Percentiles rank a stretch among this genome's conserved stretches.
Evolutionary conservation across 2,329 filamentous ascomycete species (phyloP).

Genomic region (Diplocarpon rosae): DNA sequence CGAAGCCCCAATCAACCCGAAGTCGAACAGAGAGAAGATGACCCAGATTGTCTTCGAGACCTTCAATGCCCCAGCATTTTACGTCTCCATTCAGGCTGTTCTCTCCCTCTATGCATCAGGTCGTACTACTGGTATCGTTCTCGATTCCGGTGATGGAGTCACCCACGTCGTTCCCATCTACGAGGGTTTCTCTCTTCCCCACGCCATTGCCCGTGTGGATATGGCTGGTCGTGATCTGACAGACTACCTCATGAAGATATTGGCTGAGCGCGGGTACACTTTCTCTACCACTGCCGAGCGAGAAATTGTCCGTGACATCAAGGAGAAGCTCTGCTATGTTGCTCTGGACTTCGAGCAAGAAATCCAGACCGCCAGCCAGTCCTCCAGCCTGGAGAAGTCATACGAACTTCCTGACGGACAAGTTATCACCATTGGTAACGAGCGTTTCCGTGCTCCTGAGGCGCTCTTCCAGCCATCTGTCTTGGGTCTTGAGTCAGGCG

Average conservation of each 20-base stretch:
- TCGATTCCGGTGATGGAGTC: slow-evolving; percentile 99
- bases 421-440: slow-evolving; percentile 99
- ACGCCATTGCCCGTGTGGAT: slow-evolving; percentile 99
- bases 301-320: slow-evolving; percentile 99
- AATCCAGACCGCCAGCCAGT: slow-evolving; percentile 99
- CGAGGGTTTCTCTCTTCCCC: slow-evolving; percentile 99
- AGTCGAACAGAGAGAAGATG: slow-evolving; percentile 99
- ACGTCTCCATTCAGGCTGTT: slow-evolving; percentile 99
- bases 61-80: slow-evolving; percentile 99
- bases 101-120: slow-evolving; percentile 98
- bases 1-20: slow-evolving; percentile 99
- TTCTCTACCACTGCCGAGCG: slow-evolving; percentile 99
- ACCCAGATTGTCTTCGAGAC: slow-evolving; percentile 99
- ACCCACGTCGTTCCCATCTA: slow-evolving; percentile 99
- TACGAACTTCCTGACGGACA: slow-evolving; percentile 99
- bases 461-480: slow-evolving; percentile 99
- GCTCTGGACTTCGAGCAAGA: slow-evolving; percentile 99
- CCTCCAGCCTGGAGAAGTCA: slow-evolving; percentile 98
- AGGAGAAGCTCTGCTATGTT: slow-evolving; percentile 99
- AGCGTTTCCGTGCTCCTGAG: slow-evolving; percentile 99
- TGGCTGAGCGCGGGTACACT: slow-evolving; percentile 97
- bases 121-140: slow-evolving; percentile 99
- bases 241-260: slow-evolving; percentile 99
- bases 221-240: slow-evolving; percentile 99
- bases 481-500: slow-evolving; percentile 93